Evolutionary conservation across 306 rosid species (phyloP).

Genomic region (Cucurbita maxima): DNA sequence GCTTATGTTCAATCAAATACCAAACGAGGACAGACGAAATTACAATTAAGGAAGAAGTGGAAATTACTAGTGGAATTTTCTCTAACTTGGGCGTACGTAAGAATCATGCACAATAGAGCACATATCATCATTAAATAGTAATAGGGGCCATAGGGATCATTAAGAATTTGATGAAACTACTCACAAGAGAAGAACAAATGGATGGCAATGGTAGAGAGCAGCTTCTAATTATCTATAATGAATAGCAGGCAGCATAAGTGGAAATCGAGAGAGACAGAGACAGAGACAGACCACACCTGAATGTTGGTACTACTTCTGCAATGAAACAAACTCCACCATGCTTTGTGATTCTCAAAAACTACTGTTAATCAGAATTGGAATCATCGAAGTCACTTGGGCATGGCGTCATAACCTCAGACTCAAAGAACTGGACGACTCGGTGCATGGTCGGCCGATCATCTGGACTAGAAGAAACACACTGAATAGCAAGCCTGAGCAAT

Average conservation of each 20-base stretch:
- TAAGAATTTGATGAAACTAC: neutral
- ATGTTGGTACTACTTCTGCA: neutral
- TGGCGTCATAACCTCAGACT: slow-evolving; percentile 92
- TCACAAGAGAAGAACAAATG: neutral
- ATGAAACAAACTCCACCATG: neutral
- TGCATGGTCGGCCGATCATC: slow-evolving; percentile 97
- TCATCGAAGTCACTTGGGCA: slow-evolving; percentile 94
- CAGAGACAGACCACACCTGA: neutral
- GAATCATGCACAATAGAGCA: neutral
- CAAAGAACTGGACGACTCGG: slow-evolving; percentile 83
- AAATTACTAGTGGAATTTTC: slow-evolving; percentile 6
- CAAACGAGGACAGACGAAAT: neutral
- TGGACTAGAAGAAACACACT: slow-evolving; percentile 80
- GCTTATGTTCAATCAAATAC: neutral
- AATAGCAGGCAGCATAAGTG: neutral
- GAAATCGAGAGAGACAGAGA: neutral
- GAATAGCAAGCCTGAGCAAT: slow-evolving; percentile 67
- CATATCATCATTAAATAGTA: neutral
- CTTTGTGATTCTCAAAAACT: neutral
- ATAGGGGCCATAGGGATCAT: neutral
- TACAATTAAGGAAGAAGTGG: slow-evolving; percentile 2
- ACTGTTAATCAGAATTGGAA: slow-evolving; percentile 56
- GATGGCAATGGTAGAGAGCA: neutral
- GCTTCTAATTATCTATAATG: neutral
- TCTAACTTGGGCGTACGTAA: neutral